A percentile compares a stretch with the other conserved stretches of the same genome.
phyloP scores from a whole-genome alignment of 306 rosid genomes.

The Prunus mira region DNA sequence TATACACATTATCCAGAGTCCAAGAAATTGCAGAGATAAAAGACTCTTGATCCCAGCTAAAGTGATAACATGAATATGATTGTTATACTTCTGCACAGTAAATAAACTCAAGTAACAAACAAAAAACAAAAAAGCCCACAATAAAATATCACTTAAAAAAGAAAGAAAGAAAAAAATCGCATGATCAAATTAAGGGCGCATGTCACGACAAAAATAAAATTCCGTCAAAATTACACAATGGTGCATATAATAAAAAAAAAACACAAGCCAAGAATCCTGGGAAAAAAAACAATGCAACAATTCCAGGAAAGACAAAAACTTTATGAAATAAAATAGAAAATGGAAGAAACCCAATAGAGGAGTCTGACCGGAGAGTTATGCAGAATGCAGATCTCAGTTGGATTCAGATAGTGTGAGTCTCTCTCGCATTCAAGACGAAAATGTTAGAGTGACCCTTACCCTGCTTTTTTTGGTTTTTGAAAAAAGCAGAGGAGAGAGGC shows the following conservation, averaged over 20 bases:
- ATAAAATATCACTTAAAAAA: not conserved
- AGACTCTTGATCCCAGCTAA: slow-evolving; percentile 5
- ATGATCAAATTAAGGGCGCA: not conserved
- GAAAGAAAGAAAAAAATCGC: not conserved
- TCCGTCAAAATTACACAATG: not conserved
- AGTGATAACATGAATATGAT: slow-evolving; percentile 14
- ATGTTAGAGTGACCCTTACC: not conserved
- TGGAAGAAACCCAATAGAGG: not conserved
- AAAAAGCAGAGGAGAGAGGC: slow-evolving; percentile 2
- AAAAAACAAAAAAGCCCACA: not conserved
- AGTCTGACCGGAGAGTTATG: slow-evolving; percentile 23
- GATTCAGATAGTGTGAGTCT: not conserved
- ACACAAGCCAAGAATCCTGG: not conserved
- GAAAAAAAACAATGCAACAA: not conserved
- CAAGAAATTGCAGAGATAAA: slow-evolving; percentile 19
- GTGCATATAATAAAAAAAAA: not conserved
- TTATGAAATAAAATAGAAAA: not conserved
- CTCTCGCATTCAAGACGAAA: not conserved
- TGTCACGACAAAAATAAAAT: slow-evolving; percentile 12
- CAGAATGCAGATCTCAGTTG: slow-evolving; percentile 27
- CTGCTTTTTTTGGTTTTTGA: not conserved
- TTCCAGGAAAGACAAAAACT: not conserved
- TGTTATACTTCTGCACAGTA: not conserved
- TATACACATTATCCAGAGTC: not conserved
- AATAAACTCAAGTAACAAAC: not conserved